Conservation (phyloP, 1,139 yeast species). For the Candida tetrigidarum region DNA sequence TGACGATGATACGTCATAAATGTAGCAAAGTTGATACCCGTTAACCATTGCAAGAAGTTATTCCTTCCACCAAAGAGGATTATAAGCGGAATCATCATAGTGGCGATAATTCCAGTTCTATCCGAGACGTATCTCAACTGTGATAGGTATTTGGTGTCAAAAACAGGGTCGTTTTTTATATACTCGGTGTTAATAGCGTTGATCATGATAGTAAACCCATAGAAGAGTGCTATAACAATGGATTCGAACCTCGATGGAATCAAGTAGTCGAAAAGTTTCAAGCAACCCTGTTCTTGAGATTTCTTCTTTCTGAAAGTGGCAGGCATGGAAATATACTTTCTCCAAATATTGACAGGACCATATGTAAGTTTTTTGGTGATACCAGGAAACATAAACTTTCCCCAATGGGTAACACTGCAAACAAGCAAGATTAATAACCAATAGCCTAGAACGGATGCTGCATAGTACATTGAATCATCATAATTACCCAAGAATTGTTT, state of each 20-base stretch:
- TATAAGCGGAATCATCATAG: slow-evolving; percentile 34
- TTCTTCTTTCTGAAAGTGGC: slow-evolving; percentile 31
- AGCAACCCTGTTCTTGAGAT: slow-evolving; percentile 24
- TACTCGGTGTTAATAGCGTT: slow-evolving; percentile 25
- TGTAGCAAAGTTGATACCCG: slow-evolving; percentile 40
- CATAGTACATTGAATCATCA: slow-evolving; percentile 47
- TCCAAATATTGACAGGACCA: slow-evolving; percentile 26
- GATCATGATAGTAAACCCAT: slow-evolving; percentile 47
- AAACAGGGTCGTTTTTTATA: slow-evolving; percentile 30
- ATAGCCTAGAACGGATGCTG: slow-evolving; percentile 51
- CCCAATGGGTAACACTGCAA: slow-evolving; percentile 48
- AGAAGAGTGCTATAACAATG: slow-evolving; percentile 29
- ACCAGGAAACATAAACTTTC: slow-evolving; percentile 31
- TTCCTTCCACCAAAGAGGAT: slow-evolving; percentile 47
- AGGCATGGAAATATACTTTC: slow-evolving; percentile 36
- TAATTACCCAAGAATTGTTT: slow-evolving; percentile 37
- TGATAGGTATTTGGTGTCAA: slow-evolving; percentile 21
- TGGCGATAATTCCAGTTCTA: slow-evolving; percentile 36
- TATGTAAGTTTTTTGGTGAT: slow-evolving; percentile 26
- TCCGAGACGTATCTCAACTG: slow-evolving; percentile 32
- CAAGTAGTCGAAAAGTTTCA: slow-evolving; percentile 25
- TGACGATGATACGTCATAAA: slow-evolving; percentile 43
- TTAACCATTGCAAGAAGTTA: slow-evolving; percentile 44
- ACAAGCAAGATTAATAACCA: slow-evolving; percentile 51
- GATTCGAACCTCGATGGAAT: slow-evolving; percentile 36